phyloP scores from a whole-genome alignment of 164 flowering plant species.

The Houttuynia cordata region DNA sequence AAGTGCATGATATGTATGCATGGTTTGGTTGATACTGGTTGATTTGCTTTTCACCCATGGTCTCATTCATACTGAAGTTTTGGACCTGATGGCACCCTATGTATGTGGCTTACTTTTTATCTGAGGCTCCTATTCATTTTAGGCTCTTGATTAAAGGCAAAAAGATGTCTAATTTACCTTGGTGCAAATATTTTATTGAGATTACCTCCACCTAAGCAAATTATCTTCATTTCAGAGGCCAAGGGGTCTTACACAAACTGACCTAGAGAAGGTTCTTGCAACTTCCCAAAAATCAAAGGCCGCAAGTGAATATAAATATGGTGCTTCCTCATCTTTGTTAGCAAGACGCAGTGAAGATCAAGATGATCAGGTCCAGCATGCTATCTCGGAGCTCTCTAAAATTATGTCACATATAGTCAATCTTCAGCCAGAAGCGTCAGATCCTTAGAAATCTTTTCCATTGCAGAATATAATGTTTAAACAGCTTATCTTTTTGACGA shows the following conservation, averaged over 20 bases:
- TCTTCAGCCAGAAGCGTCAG: slow-evolving; percentile 36
- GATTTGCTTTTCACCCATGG: neutral
- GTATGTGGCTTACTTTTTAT: neutral
- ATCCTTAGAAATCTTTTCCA: no score
- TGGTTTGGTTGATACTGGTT: neutral
- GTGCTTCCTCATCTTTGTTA: slow-evolving; percentile 14
- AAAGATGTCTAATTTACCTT: no score
- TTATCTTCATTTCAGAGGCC: slow-evolving; percentile 36
- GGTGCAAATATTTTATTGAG: neutral
- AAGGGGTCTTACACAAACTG: slow-evolving; percentile 59
- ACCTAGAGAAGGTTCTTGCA: slow-evolving; percentile 55
- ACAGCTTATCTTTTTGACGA: neutral
- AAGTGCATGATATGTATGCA: no score
- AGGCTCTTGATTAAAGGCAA: no score
- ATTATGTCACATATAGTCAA: slow-evolving; percentile 62
- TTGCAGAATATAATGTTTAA: neutral
- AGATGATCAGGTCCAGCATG: slow-evolving; percentile 58
- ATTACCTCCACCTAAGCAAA: neutral
- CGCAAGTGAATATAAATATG: slow-evolving; percentile 58
- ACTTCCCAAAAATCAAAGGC: slow-evolving; percentile 50
- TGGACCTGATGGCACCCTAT: neutral
- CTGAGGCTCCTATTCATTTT: no score
- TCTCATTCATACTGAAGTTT: neutral
- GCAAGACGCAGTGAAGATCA: slow-evolving; percentile 31
- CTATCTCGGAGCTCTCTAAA: slow-evolving; percentile 67